A percentile compares a stretch with the other conserved stretches of the same genome.
Conservation (phyloP, 2,329 filamentous ascomycete species). For the Stachybotrys echinatus region DNA sequence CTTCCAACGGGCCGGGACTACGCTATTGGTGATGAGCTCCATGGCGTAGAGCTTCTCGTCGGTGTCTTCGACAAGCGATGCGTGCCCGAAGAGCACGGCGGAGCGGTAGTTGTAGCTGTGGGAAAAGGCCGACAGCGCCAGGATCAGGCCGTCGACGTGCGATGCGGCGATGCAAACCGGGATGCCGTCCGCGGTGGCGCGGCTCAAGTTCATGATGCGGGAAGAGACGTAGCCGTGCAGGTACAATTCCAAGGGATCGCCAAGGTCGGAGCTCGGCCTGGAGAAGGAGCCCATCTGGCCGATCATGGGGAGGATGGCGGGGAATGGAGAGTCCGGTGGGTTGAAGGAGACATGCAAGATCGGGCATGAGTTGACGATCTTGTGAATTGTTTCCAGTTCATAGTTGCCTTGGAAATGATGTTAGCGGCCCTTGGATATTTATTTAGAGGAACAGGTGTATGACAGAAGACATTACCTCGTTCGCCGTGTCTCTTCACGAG, state of each 20-base stretch:
- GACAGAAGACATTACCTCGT: slow-evolving; percentile 42
- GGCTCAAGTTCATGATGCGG: slow-evolving; percentile 65
- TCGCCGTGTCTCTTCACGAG: slow-evolving; percentile 63
- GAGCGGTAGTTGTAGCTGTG: slow-evolving; percentile 88
- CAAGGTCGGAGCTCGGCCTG: slow-evolving; percentile 51
- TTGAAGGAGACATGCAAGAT: slow-evolving; percentile 79
- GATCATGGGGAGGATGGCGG: slow-evolving; percentile 78
- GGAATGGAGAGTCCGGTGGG: slow-evolving; percentile 60
- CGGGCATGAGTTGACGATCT: slow-evolving; percentile 67
- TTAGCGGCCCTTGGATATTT: not conserved
- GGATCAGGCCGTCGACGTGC: slow-evolving; percentile 73
- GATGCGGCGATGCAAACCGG: slow-evolving; percentile 69
- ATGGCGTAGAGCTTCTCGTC: slow-evolving; percentile 76
- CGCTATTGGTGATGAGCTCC: slow-evolving; percentile 69
- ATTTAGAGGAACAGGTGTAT: not conserved
- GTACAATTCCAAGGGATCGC: slow-evolving; percentile 69
- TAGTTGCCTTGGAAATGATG: slow-evolving; percentile 55
- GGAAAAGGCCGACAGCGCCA: slow-evolving; percentile 72
- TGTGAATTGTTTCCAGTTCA: slow-evolving; percentile 66
- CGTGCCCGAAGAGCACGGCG: slow-evolving; percentile 72
- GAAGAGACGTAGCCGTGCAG: slow-evolving; percentile 81
- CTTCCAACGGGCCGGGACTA: slow-evolving; percentile 65
- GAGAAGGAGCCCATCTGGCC: slow-evolving; percentile 73
- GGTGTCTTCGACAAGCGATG: slow-evolving; percentile 57
- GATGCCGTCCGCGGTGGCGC: slow-evolving; percentile 41